Percentiles rank a stretch among this genome's conserved stretches.
Evolutionary conservation across 768 basidiomycete species (phyloP).

Genomic region (Agaricus blazei): DNA sequence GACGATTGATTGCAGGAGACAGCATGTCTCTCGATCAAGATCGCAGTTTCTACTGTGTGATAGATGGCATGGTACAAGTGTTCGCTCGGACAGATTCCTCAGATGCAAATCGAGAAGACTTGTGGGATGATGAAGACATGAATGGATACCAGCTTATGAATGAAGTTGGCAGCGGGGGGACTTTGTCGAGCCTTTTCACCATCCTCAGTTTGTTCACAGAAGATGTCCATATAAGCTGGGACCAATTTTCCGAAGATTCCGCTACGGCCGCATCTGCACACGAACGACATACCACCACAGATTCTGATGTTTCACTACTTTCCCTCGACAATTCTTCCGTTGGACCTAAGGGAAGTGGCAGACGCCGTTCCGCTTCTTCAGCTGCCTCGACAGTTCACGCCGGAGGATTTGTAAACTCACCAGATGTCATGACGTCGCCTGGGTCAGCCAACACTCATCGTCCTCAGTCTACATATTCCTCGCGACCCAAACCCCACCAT

Average conservation of each 20-base stretch:
- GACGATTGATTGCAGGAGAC: constrained; percentile 93
- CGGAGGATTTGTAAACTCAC: constrained; percentile 20
- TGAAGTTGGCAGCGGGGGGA: constrained; percentile 94
- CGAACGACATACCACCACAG: constrained; percentile 27
- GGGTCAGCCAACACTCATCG: constrained; percentile 1
- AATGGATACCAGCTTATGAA: constrained; percentile 96
- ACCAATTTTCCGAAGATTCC: constrained; percentile 37
- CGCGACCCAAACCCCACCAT: constrained; percentile 12
- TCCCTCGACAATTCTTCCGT: constrained; percentile 32
- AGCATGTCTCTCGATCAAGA: constrained; percentile 87
- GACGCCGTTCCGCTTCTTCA: constrained; percentile 62
- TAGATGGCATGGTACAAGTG: constrained; percentile 96
- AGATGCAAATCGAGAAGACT: constrained; percentile 40
- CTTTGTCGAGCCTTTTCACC: constrained; percentile 92
- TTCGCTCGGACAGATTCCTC: constrained; percentile 68
- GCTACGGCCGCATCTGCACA: constrained; percentile 17
- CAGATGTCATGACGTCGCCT: constrained; percentile 8
- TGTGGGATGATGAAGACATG: constrained; percentile 83
- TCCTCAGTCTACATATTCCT: constrained; percentile 21
- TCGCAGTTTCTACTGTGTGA: constrained; percentile 96
- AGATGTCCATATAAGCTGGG: constrained; percentile 89
- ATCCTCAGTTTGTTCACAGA: constrained; percentile 97
- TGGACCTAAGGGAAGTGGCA: constrained; percentile 24
- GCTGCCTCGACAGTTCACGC: constrained; percentile 66
- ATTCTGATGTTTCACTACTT: constrained; percentile 64